Evolutionary conservation across 192 early-diverging fungal genomes (phyloP).

Genomic region (Mortierella claussenii): DNA sequence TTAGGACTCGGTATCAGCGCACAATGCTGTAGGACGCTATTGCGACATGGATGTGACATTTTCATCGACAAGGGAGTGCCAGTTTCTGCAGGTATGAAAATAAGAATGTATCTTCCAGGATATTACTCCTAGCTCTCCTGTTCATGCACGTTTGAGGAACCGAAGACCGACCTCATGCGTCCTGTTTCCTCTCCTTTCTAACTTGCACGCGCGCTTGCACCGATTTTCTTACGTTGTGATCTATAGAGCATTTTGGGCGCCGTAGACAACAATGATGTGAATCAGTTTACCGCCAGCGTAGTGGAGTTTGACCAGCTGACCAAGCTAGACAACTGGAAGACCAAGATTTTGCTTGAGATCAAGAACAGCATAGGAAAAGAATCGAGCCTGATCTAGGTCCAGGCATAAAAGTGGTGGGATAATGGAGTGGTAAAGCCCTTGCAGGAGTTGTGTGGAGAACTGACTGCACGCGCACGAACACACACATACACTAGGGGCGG

Average conservation of each 20-base stretch:
- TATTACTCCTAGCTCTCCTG: no score
- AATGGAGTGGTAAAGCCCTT: no score
- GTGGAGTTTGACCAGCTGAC: conserved; percentile 88
- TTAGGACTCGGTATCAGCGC: conserved; percentile 81
- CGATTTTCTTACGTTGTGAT: no score
- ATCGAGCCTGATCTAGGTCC: conserved; percentile 68
- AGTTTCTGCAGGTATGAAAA: conserved; percentile 68
- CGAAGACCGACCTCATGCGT: no score
- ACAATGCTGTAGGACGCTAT: conserved; percentile 85
- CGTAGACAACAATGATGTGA: conserved; percentile 81
- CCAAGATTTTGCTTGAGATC: conserved; percentile 85
- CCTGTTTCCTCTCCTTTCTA: no score
- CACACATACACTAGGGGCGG: no score
- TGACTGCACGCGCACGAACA: no score
- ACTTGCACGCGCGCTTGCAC: no score
- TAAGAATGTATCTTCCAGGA: no score
- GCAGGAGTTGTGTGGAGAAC: neutral
- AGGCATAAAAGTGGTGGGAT: no score
- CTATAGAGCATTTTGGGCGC: conserved; percentile 79
- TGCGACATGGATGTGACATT: conserved; percentile 90
- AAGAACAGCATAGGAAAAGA: conserved; percentile 86
- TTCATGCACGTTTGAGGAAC: no score
- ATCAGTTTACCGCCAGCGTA: conserved; percentile 85
- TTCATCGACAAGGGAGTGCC: conserved; percentile 84
- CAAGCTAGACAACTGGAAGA: conserved; percentile 98